A percentile compares a stretch with the other conserved stretches of the same genome.
phyloP scores from a whole-genome alignment of 2,329 filamentous ascomycete genomes.

The Westerdykella aurantiaca region DNA sequence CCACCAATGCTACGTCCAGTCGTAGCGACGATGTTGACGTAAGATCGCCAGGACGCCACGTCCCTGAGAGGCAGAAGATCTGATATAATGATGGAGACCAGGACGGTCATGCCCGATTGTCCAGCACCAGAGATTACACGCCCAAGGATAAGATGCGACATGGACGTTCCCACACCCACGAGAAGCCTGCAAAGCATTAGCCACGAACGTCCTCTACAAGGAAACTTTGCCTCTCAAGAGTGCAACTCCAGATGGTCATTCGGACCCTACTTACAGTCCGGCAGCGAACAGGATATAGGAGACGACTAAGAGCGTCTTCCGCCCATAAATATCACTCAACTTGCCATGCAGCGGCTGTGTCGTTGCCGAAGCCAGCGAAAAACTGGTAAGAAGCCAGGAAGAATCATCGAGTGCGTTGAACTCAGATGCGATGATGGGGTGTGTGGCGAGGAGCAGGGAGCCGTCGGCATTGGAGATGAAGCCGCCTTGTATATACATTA shows the following conservation, averaged over 20 bases:
- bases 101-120: conserved; percentile 56
- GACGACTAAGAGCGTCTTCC: conserved; percentile 36
- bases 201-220: too few species aligned
- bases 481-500: conserved; percentile 14
- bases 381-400: conserved; percentile 43
- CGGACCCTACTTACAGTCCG: conserved; percentile 12
- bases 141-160: conserved; percentile 36
- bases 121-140: conserved; percentile 59
- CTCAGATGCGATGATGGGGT: conserved; percentile 48
- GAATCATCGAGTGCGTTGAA: conserved; percentile 40
- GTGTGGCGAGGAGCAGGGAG: conserved; percentile 61
- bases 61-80: conserved; percentile 48
- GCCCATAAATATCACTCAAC: conserved; percentile 43
- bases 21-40: conserved; percentile 49
- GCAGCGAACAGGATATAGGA: conserved; percentile 40
- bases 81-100: conserved; percentile 44
- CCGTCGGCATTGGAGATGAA: conserved; percentile 62
- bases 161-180: conserved; percentile 7
- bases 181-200: too few species aligned
- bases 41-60: conserved; percentile 45
- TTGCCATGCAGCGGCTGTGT: conserved; percentile 40
- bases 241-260: too few species aligned
- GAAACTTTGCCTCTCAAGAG: too few species aligned
- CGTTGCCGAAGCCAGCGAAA: conserved; percentile 40
- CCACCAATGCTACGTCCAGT: conserved; percentile 48